Evolutionary conservation across 2,329 filamentous ascomycete genomes (phyloP), one percentile per base, ranked within the genome.

Genomic region (Anthostomella pinea): DNA sequence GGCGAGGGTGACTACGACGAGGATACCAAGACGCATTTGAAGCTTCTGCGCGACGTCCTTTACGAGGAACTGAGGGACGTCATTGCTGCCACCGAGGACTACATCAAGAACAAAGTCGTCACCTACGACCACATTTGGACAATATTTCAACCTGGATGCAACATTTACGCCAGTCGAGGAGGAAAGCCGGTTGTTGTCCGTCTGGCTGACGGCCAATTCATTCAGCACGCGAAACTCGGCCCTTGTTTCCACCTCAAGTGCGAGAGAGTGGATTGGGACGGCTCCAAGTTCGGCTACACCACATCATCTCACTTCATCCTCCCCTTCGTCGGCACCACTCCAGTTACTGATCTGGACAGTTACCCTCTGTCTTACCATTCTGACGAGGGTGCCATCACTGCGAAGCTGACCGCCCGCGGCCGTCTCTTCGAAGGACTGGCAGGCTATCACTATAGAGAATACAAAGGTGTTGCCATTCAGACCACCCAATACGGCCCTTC

Each of bases 61-160:
- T 49, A 63, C 11, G 47, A 44, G 11, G 66, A 69, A 33, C 56
- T 70, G 8, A 53, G 52, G 19, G 60, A 63, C 13, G 49, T 50
- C 3, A 61, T 69, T 17, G 46, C 57, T 7, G 53, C 56, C 4
- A 60, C 52, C 27, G 49, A 62, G 9, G 66, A 70, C 28, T 57
- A 35, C 15, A n/a, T 13, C 16, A 34, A 37, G 30, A 34, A 37
- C 11, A 24, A 25, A 17, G 33, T 39, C n/a, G 30, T 43, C 13
- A 35, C 30, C 4, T 42, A 32, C 14, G 26, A 39, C 10, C 29
- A 45, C 9, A 36, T 45, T 26, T 45, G 43, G 43, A 29, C 36
- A 9, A 32, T 45, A 13, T 45, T 43, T 29, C 17, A 39, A 13
- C 43, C 39, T 4, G 43, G 36, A 17, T 37, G 31, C 21, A 14